These are phyloP conservation scores for Teunomyces aglyptinius DNA, from an alignment of 805 yeast genomes.

Conservation along the genomic window DNA sequence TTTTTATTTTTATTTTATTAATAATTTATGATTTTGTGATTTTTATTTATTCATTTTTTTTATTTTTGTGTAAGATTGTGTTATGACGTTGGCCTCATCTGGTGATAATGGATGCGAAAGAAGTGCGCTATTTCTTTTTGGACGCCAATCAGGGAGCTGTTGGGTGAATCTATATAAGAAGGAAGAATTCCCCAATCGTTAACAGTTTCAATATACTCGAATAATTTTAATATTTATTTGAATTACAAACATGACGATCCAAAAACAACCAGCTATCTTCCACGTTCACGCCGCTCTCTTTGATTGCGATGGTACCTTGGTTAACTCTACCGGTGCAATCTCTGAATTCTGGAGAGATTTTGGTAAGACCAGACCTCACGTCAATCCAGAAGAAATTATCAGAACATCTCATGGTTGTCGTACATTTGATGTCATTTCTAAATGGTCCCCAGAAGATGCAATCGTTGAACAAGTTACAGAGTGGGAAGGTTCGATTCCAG, in stretches of 20 bases:
- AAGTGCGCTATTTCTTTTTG: slow-evolving; percentile 1
- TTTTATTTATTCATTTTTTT: background rate
- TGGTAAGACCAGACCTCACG: slow-evolving; percentile 63
- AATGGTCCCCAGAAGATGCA: slow-evolving; percentile 75
- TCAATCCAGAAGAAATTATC: slow-evolving; percentile 68
- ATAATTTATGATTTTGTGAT: background rate
- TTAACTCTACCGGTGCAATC: slow-evolving; percentile 78
- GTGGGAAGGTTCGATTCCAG: slow-evolving; percentile 69
- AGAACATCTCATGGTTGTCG: slow-evolving; percentile 80
- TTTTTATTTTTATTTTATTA: background rate
- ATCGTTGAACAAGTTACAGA: slow-evolving; percentile 60
- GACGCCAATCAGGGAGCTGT: background rate
- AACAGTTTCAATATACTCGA: no score
- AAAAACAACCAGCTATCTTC: slow-evolving; percentile 41
- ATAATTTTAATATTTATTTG: background rate
- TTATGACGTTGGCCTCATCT: slow-evolving; percentile 2
- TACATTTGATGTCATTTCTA: slow-evolving; percentile 72
- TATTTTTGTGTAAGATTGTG: background rate
- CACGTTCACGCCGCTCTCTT: slow-evolving; percentile 55
- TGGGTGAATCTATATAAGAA: slow-evolving; percentile 4
- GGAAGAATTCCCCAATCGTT: background rate
- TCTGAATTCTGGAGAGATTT: slow-evolving; percentile 80
- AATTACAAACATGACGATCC: slow-evolving; percentile 26
- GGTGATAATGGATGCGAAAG: slow-evolving; percentile 3
- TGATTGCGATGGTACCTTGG: slow-evolving; percentile 86